A percentile compares a stretch with the other conserved stretches of the same genome.
phyloP scores from a whole-genome alignment of 352 stramenopile genomes.

The Phytophthora multivora region DNA sequence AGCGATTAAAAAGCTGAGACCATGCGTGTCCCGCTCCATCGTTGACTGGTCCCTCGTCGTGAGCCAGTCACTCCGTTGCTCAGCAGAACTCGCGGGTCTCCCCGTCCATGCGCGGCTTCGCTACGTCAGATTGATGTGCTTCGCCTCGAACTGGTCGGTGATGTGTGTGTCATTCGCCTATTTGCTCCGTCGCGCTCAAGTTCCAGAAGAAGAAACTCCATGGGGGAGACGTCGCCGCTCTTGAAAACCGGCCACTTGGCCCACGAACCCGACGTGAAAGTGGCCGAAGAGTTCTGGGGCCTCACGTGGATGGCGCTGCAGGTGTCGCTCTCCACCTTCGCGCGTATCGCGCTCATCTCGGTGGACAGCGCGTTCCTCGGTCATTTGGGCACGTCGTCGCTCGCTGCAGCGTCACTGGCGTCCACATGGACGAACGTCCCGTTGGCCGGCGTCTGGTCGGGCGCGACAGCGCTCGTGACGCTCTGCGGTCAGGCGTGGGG shows the following conservation, averaged over 20 bases:
- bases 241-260: neutral
- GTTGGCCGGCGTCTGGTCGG: conserved; percentile 70
- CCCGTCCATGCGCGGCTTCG: neutral
- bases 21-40: neutral
- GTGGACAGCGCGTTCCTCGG: conserved; percentile 83
- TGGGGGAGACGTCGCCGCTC: conserved; percentile 26
- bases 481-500: conserved; percentile 80
- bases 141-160: neutral
- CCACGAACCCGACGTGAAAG: conserved; percentile 56
- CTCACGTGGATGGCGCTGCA: conserved; percentile 82
- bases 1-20: conserved; percentile 11
- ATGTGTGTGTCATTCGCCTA: conserved; percentile 23
- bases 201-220: conserved; percentile 2
- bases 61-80: conserved; percentile 1
- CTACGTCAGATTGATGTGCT: conserved; percentile 2
- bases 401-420: conserved; percentile 77
- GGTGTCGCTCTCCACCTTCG: conserved; percentile 79
- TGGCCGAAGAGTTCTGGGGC: conserved; percentile 59
- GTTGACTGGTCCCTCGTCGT: conserved; percentile 1
- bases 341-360: conserved; percentile 74
- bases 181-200: conserved; percentile 9
- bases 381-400: conserved; percentile 68
- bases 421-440: conserved; percentile 80
- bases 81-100: neutral
- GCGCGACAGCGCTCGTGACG: conserved; percentile 74